Base-by-base conservation (phyloP, 1,284 basidiomycete species). In the Takashimella koratensis region DNA sequence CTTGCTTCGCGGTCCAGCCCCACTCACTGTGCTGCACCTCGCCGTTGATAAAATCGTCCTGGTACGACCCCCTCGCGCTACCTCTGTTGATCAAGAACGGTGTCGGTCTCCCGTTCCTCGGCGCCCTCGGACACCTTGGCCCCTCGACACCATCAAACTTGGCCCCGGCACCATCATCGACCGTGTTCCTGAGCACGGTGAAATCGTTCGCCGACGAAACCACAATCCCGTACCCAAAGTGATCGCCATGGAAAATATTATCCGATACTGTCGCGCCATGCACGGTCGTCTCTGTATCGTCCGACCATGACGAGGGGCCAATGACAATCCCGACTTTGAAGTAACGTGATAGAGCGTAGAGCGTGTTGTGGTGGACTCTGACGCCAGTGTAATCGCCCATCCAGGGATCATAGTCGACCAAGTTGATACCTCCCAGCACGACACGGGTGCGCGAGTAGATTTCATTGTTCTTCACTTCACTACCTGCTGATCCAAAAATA, bases 321-420 rank as follows among this genome's bases (percentile, higher is more conserved):
- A 76, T 59, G 44, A 74, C 75, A 45, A 77, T 74, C 2, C 73
- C 76, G 40, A 70, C 70, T 53, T 74, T 75, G 57, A 77, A 65
- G 53, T 68, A 77, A 4, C 71, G 62, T 1, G 67, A 67, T 23
- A 68, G 55, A 3, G 74, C 76, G 43, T 70, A 63, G n/a, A 77
- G 57, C 22, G 64, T 62, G 55, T 77, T 77, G 54, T 73, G 58
- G 43, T 71, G 63, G 1, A 77, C 75, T 3, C 45, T 53, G n/a
- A 73, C 71, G 23, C 51, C 45, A 4, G 64, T 66, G 59, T 76
- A 77, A 51, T 77, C 75, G 21, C 75, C 76, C 10, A 64, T 62
- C 71, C 72, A 77, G 0, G 76, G 76, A n/a, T 70, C 70, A 43
- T 70, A 73, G 54, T 77, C 76, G 49, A 76, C 76, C 36, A 77